Percentiles rank a stretch among this genome's conserved stretches.
phyloP scores from a whole-genome alignment of 345 rosid genomes.

The Eucalyptus leucophloia region DNA sequence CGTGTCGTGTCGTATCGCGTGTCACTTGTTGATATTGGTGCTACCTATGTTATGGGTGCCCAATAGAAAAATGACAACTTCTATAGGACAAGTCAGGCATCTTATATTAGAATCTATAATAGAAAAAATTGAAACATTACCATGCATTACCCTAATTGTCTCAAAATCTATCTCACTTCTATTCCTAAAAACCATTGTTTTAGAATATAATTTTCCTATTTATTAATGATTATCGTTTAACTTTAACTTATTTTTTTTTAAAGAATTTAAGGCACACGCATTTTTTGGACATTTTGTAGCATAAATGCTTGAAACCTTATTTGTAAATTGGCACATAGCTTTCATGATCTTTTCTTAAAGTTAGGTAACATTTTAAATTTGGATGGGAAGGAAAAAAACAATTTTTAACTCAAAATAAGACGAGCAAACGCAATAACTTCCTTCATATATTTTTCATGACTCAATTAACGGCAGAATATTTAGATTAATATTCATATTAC shows the following conservation, averaged over 20 bases:
- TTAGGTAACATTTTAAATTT: background rate
- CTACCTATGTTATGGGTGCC: background rate
- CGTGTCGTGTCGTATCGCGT: too few species aligned
- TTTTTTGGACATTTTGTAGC: background rate
- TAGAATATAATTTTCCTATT: background rate
- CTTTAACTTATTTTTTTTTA: background rate
- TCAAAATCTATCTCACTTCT: background rate
- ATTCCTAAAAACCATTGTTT: background rate
- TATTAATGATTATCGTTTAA: background rate
- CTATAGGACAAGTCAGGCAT: accelerated
- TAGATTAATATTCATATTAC: background rate
- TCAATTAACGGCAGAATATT: background rate
- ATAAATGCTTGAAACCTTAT: background rate
- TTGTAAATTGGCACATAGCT: background rate
- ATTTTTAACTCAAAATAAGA: background rate
- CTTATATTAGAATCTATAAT: background rate
- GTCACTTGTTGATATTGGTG: accelerated
- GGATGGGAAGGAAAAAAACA: background rate
- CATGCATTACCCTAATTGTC: too few species aligned
- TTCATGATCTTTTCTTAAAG: background rate
- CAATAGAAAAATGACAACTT: background rate
- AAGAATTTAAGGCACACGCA: background rate
- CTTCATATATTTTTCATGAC: background rate
- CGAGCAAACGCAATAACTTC: background rate
- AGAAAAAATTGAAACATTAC: too few species aligned